A percentile compares a stretch with the other conserved stretches of the same genome.
phyloP scores from a whole-genome alignment of 2,329 filamentous ascomycete genomes.

The Lasiodiplodia theobromae region DNA sequence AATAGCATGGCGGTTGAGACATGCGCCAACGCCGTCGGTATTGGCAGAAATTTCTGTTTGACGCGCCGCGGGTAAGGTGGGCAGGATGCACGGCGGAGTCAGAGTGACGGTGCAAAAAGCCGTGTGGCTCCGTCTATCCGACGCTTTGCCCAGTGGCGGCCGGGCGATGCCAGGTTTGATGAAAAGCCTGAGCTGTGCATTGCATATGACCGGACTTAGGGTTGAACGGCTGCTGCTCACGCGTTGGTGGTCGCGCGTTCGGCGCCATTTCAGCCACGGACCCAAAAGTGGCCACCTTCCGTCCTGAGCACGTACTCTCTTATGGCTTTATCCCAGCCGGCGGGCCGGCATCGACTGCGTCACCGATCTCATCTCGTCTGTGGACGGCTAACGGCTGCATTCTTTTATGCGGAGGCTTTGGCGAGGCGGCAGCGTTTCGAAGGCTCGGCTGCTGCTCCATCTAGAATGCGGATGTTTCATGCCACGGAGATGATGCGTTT shows the following conservation, averaged over 20 bases:
- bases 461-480: constrained; percentile 28
- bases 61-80: constrained; percentile 6
- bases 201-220: constrained; percentile 24
- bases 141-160: constrained; percentile 25
- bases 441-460: constrained; percentile 16
- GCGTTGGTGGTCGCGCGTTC: constrained; percentile 29
- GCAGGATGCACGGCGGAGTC: constrained; percentile 19
- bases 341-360: constrained; percentile 16
- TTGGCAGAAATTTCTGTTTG: constrained; percentile 24
- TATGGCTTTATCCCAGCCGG: constrained; percentile 9
- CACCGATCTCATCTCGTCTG: constrained; percentile 22
- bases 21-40: neutral
- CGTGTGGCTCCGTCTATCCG: constrained; percentile 28
- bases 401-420: constrained; percentile 18
- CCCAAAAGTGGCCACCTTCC: constrained; percentile 24
- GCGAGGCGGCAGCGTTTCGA: constrained; percentile 17
- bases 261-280: constrained; percentile 28
- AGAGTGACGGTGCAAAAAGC: constrained; percentile 27
- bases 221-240: constrained; percentile 24
- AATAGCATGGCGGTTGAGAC: constrained; percentile 5
- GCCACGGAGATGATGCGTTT: constrained; percentile 26
- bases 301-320: constrained; percentile 23
- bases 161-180: constrained; percentile 23
- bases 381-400: neutral
- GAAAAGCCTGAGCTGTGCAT: constrained; percentile 24